These are phyloP conservation scores for Parmales sp. DNA, from an alignment of 108 stramenopile genomes.

Conservation along the genomic window DNA sequence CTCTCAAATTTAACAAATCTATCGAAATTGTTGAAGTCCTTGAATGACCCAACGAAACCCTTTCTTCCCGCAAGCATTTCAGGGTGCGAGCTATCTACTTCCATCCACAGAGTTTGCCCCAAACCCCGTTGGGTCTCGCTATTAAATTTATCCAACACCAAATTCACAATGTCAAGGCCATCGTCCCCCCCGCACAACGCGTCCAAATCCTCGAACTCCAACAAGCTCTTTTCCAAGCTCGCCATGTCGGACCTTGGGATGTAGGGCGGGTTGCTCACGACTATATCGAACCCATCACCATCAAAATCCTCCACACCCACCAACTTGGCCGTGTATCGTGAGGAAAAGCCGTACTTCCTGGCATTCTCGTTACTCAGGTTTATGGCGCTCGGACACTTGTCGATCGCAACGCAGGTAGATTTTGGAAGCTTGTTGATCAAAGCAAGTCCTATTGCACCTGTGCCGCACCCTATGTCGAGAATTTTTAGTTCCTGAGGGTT, in stretches of 20 bases:
- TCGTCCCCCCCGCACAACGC: slow-evolving; percentile 86
- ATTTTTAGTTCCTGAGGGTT: slow-evolving; percentile 36
- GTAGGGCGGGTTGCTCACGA: slow-evolving; percentile 91
- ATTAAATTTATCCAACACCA: slow-evolving; percentile 46
- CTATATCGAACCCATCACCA: slow-evolving; percentile 60
- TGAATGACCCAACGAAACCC: too few relatives aligned
- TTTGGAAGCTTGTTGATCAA: slow-evolving; percentile 44
- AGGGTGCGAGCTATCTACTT: slow-evolving; percentile 76
- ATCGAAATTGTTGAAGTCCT: too few relatives aligned
- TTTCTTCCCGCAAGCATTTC: too few relatives aligned
- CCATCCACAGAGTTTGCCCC: slow-evolving; percentile 56
- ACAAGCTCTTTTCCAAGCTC: slow-evolving; percentile 50
- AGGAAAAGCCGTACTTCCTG: slow-evolving; percentile 1
- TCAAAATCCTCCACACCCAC: background rate
- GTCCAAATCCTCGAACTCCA: slow-evolving; percentile 51
- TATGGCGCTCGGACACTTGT: slow-evolving; percentile 63
- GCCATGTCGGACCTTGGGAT: slow-evolving; percentile 70
- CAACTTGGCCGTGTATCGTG: background rate
- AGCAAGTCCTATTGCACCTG: slow-evolving; percentile 81
- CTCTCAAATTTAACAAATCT: too few relatives aligned
- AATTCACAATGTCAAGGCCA: slow-evolving; percentile 69
- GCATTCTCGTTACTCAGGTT: slow-evolving; percentile 67
- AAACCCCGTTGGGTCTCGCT: slow-evolving; percentile 13
- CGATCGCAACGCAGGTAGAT: slow-evolving; percentile 52
- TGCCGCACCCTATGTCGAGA: slow-evolving; percentile 82